Conservation (phyloP, 2,329 filamentous ascomycete species). For the Cephalotrichum gorgonifer region DNA sequence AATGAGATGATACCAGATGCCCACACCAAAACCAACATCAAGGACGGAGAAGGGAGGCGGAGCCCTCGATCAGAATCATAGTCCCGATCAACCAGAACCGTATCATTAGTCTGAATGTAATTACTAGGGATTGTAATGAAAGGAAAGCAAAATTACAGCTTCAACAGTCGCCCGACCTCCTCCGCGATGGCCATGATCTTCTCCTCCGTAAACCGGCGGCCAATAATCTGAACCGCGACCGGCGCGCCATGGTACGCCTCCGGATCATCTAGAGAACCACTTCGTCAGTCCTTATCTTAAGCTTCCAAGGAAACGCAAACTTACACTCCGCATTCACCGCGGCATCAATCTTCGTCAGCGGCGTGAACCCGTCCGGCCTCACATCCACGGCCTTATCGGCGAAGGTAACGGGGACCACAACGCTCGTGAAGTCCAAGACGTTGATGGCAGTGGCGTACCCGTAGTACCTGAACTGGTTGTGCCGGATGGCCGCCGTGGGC, state of each 20-base stretch:
- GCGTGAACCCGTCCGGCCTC: conserved; percentile 9
- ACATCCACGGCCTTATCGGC: conserved; percentile 26
- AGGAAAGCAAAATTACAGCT: neutral
- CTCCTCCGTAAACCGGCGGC: conserved; percentile 14
- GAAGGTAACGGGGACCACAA: conserved; percentile 31
- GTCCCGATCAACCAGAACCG: too few species aligned
- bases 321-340: conserved; percentile 14
- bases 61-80: too few species aligned
- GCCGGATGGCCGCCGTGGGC: conserved; percentile 27
- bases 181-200: conserved; percentile 21
- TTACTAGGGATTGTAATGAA: too few species aligned
- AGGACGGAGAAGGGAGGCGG: too few species aligned
- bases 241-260: conserved; percentile 16
- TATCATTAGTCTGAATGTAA: too few species aligned
- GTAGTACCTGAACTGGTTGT: conserved; percentile 24
- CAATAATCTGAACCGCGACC: conserved; percentile 15
- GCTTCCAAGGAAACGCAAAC: conserved; percentile 3
- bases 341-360: conserved; percentile 12
- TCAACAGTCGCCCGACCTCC: conserved; percentile 20
- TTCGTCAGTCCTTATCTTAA: neutral
- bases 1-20: too few species aligned
- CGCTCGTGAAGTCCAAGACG: conserved; percentile 27
- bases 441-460: conserved; percentile 25
- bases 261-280: conserved; percentile 8
- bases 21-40: too few species aligned